Conservation (phyloP, 2,329 filamentous ascomycete genomes). For the Zymoseptoria passerinii region DNA sequence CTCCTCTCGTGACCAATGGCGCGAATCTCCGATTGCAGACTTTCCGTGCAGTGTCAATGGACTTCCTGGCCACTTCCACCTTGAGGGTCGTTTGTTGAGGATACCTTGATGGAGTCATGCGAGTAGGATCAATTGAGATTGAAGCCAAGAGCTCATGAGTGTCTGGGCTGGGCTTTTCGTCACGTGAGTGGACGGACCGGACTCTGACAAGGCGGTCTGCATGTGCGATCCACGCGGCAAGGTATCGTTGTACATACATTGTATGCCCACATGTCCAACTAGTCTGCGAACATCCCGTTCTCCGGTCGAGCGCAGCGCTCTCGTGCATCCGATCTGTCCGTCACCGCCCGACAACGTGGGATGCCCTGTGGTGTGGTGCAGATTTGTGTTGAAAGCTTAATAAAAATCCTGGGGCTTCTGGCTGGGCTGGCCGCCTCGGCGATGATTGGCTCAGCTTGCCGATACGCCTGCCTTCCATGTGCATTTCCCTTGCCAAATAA, state of each 20-base stretch:
- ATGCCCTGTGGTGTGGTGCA: too few species aligned
- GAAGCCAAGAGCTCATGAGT: neutral
- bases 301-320: neutral
- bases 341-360: neutral
- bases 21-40: neutral
- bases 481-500: neutral
- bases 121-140: neutral
- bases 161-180: neutral
- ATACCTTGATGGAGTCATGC: neutral
- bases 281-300: neutral
- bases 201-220: neutral
- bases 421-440: too few species aligned
- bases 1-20: too few species aligned
- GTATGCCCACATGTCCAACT: neutral
- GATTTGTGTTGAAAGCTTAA: neutral
- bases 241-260: neutral
- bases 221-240: neutral
- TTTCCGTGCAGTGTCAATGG: neutral
- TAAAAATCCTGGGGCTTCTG: neutral
- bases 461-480: neutral
- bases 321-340: neutral
- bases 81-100: neutral
- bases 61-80: neutral
- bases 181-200: neutral
- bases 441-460: neutral